Evolutionary conservation across 1,139 yeast genomes (phyloP), one percentile per base, ranked within the genome.

Genomic region (Geotrichum macrosporum): DNA sequence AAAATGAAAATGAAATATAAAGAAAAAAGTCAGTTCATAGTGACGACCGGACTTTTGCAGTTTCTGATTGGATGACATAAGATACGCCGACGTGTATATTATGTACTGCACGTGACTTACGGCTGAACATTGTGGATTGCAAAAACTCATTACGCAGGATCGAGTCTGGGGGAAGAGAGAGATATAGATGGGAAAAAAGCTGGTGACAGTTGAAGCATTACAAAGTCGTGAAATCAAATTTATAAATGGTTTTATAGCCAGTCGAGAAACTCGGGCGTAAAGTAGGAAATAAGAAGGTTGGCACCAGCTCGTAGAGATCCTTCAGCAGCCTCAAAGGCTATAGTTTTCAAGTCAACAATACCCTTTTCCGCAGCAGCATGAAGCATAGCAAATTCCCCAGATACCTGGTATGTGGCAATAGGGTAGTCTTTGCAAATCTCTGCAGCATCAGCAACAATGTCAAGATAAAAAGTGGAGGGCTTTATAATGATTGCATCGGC

Each of bases 351-450:
- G 64, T 92, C 97, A 51, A 83, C 86, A 48, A 89, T 77, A 21
- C 95, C 95, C 73, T 89, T 89, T 59, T 89, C 96, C 26, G 97
- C 97, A 44, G 96, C 98, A 8, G 98, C 98, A 64, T 89, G 95
- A 55, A 92, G 71, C 98, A 94, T 92, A 42, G 98, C 96, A 63
- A 79, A 92, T 68, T 92, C 99, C 41, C 99, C 99, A 66, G 94
- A 81, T 27, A 92, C 99, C 65, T 94, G 98, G 67, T 92, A 92
- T 21, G 95, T 94, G 63, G 96, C 88, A 44, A 92, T 73, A 24
- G 98, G 98, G 58, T 84, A 78, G 64, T 92, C 94, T 47, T 73
- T 68, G 63, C 95, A 86, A 47, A 89, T 74, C 58, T 77, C 81
- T 34, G 92, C 74, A 1, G 98, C 96, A 62, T 92, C 96, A 52